Evolutionary conservation across 2,329 filamentous ascomycete species (phyloP), one percentile per base, ranked within the genome.

Genomic region (Xylariales sp.): DNA sequence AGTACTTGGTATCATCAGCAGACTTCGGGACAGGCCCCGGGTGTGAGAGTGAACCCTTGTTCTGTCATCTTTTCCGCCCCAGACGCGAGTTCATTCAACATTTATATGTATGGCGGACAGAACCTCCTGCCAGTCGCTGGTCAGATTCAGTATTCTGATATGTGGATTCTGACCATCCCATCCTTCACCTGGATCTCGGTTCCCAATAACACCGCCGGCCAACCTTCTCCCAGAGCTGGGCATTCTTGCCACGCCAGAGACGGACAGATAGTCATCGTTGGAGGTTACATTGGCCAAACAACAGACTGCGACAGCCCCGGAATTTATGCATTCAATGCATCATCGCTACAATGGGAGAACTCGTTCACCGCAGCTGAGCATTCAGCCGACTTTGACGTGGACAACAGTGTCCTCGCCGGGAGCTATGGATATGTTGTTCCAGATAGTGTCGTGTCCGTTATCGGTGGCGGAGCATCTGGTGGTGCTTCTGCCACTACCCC

Each of bases 71-170:
- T 78, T 29, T 78, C 79, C 13, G 81, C 82, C 10, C 74, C 83
- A 6, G 83, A 87, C 52, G 84, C 83, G 7, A 83, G 80, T 14
- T 85, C 79, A 19, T 86, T 87, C 54, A 85, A 89, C 52, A 72
- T 90, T 30, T 88, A 89, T 61, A 74, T 89, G 63, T 89, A 84
- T 52, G 85, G 83, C 11, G 85, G 85, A 0, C 85, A 89, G 54
- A 85, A 85, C 46, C 66, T 89, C 1, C 69, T 77, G 18, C 83
- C 85, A 1, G 74, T 70, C 42, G 79, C 62, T 38, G 56, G 63
- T 21, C 73, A 77, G 55, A 66, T 59, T 1, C 73, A 77, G 50
- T 86, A 87, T 57, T 74, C 79, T 18, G 83, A 89, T 51, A 78
- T 85, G 66, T 88, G 82, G 77, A 86, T 88, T 44, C 65, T 88